Percentiles rank a stretch among this genome's conserved stretches.
Evolutionary conservation across 176 grass and related monocot genomes (phyloP).

Genomic region (Avena insularis): DNA sequence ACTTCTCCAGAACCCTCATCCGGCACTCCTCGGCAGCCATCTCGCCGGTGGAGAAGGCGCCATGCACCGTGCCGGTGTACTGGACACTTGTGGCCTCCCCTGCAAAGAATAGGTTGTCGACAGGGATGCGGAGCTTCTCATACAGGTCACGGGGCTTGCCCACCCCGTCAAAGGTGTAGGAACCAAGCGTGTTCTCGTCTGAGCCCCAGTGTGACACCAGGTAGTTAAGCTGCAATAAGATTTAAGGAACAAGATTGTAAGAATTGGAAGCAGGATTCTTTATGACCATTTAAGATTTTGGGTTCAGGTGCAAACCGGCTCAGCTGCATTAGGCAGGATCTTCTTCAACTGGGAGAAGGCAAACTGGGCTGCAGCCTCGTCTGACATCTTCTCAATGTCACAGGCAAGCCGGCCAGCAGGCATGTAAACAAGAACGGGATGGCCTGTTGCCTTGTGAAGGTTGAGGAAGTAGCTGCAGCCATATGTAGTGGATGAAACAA

Average conservation of each 20-base stretch:
- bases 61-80: constrained; percentile 90
- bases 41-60: constrained; percentile 86
- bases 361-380: constrained; percentile 84
- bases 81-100: constrained; percentile 93
- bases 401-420: constrained; percentile 88
- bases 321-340: constrained; percentile 86
- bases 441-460: constrained; percentile 94
- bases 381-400: constrained; percentile 95
- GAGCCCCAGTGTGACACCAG: constrained; percentile 92
- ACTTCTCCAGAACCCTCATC: constrained; percentile 90
- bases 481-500: constrained; percentile 85
- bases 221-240: constrained; percentile 74
- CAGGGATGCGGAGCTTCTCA: constrained; percentile 86
- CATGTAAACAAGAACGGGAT: constrained; percentile 97
- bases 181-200: constrained; percentile 87
- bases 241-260: not conserved
- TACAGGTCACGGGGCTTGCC: constrained; percentile 72
- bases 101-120: constrained; percentile 97
- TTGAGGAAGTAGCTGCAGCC: constrained; percentile 99
- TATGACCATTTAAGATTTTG: not conserved
- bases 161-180: constrained; percentile 92
- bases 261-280: not conserved
- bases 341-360: constrained; percentile 88
- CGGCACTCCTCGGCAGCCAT: constrained; percentile 92
- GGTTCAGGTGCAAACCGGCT: constrained; percentile 64